Conservation (phyloP, 352 stramenopile species). For the Phytopythium oedochilum region DNA sequence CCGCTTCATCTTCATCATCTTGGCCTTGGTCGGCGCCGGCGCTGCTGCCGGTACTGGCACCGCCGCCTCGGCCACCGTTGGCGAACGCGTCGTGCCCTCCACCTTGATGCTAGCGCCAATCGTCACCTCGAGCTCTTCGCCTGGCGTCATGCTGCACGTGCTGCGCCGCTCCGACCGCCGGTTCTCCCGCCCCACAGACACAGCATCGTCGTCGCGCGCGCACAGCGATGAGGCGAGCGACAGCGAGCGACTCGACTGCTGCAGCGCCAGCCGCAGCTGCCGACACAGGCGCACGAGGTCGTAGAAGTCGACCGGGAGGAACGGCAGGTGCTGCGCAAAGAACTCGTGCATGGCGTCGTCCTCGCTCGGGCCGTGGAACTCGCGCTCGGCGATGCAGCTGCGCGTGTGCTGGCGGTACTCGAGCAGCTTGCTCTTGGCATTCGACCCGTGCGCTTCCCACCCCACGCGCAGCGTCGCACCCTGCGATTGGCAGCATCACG, state of each 20-base stretch:
- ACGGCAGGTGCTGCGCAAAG: constrained; percentile 53
- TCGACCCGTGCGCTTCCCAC: constrained; percentile 23
- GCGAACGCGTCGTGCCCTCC: background rate
- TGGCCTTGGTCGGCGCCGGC: constrained; percentile 10
- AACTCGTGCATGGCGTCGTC: constrained; percentile 46
- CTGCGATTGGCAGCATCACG: constrained; percentile 1
- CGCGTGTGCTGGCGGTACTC: constrained; percentile 73
- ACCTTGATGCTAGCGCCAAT: constrained; percentile 6
- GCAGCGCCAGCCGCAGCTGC: constrained; percentile 43
- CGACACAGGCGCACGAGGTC: constrained; percentile 61
- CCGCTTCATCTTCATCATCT: constrained; percentile 20
- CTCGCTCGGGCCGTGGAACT: constrained; percentile 53
- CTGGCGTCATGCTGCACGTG: background rate
- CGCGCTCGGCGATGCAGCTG: constrained; percentile 41
- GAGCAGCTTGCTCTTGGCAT: constrained; percentile 24
- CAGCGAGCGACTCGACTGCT: constrained; percentile 24
- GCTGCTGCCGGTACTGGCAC: background rate
- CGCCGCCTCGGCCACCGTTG: background rate
- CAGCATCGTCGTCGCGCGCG: constrained; percentile 1
- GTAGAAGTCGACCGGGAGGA: constrained; percentile 78
- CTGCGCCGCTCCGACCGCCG: constrained; percentile 2
- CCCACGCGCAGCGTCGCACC: constrained; percentile 67
- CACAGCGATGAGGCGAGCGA: constrained; percentile 32
- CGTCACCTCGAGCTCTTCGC: constrained; percentile 1
- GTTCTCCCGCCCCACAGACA: background rate